Conservation (phyloP, 1,139 yeast genomes). For the Kurtzmaniella natalensis region DNA sequence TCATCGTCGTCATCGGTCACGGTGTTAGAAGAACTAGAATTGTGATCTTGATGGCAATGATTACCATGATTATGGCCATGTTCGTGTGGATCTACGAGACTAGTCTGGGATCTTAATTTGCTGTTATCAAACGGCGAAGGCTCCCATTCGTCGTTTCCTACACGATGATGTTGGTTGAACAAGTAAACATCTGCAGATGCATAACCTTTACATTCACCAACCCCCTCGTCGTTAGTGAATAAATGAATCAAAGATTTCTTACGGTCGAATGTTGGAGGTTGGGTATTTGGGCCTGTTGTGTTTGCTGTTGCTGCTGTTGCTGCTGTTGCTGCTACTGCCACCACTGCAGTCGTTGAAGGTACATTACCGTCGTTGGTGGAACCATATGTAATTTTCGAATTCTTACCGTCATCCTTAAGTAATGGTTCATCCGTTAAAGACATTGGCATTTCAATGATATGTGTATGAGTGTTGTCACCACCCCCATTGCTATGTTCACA, state of each 20-base stretch:
- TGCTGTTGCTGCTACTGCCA: not conserved
- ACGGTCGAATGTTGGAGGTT: conserved; percentile 8
- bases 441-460: not conserved
- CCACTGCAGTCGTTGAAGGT: not conserved
- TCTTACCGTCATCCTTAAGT: conserved; percentile 2
- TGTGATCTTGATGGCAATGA: no score
- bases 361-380: not conserved
- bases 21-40: conserved; percentile 2
- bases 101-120: not conserved
- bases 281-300: not conserved
- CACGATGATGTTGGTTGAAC: conserved; percentile 8
- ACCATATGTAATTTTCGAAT: not conserved
- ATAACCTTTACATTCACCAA: conserved; percentile 54
- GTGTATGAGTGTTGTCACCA: conserved; percentile 14
- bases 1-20: not conserved
- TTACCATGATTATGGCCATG: not conserved
- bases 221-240: conserved; percentile 22
- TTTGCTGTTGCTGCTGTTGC: not conserved
- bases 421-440: not conserved
- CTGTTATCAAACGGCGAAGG: conserved; percentile 6
- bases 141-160: not conserved
- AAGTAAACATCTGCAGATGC: conserved; percentile 40
- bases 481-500: conserved; percentile 61
- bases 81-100: no score
- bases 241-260: conserved; percentile 26